Conservation (phyloP, 2,329 filamentous ascomycete species). For the Colletotrichum orbiculare region DNA sequence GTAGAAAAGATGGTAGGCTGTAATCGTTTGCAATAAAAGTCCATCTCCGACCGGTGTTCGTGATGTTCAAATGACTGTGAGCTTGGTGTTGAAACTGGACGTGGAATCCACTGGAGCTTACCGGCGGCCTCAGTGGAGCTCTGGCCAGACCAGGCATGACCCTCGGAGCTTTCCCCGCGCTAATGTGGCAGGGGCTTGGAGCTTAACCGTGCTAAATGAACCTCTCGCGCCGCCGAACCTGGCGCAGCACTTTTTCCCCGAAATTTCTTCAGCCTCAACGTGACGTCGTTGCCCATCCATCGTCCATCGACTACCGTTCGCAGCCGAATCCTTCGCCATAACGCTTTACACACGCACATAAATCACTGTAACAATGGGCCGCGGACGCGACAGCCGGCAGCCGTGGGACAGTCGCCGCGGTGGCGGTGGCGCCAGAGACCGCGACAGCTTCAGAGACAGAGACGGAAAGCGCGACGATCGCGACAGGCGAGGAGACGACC, state of each 20-base stretch:
- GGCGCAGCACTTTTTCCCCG: neutral
- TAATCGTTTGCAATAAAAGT: neutral
- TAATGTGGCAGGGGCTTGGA: slow-evolving; percentile 20
- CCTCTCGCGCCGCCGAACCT: neutral
- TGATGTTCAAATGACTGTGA: neutral
- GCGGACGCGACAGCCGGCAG: slow-evolving; percentile 61
- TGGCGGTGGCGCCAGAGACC: slow-evolving; percentile 45
- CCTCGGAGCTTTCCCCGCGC: slow-evolving; percentile 21
- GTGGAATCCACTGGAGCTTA: slow-evolving; percentile 11
- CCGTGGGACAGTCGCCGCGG: slow-evolving; percentile 64
- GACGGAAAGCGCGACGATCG: slow-evolving; percentile 43
- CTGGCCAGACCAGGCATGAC: neutral
- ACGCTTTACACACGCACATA: too few relatives aligned
- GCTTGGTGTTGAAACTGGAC: slow-evolving; percentile 1
- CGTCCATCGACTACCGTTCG: neutral
- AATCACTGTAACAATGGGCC: slow-evolving; percentile 9
- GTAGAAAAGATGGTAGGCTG: too few relatives aligned
- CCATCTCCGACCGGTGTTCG: neutral
- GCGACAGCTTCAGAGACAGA: slow-evolving; percentile 43
- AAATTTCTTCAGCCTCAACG: slow-evolving; percentile 29
- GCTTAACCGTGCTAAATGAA: slow-evolving; percentile 13
- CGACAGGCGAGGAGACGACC: slow-evolving; percentile 31
- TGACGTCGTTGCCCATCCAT: slow-evolving; percentile 21
- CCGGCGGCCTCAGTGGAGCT: slow-evolving; percentile 21
- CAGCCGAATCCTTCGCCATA: too few relatives aligned